These are phyloP conservation scores for Fibroporia radiculosa DNA, from an alignment of 768 basidiomycete genomes.

Conservation along the genomic window DNA sequence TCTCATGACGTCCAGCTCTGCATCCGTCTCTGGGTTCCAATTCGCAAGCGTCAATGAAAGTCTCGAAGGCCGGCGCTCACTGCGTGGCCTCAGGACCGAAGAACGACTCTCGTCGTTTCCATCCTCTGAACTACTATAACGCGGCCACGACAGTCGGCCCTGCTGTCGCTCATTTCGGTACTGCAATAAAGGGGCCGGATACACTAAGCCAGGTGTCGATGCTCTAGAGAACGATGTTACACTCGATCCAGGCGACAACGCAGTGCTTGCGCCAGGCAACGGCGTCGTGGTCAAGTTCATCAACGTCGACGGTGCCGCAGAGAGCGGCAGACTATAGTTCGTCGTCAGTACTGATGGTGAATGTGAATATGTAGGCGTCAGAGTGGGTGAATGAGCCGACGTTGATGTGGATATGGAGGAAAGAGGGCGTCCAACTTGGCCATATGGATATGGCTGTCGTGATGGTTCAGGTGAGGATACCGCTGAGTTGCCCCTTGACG, in stretches of 20 bases:
- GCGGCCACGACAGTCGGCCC: conserved; percentile 12
- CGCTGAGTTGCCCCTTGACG: neutral
- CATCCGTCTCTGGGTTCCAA: conserved; percentile 17
- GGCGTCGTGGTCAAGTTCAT: conserved; percentile 3
- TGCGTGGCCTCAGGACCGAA: neutral
- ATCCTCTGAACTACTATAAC: conserved; percentile 6
- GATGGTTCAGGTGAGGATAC: conserved; percentile 5
- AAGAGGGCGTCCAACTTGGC: conserved; percentile 38
- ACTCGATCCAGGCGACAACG: conserved; percentile 6
- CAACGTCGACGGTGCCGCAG: neutral
- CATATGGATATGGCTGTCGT: conserved; percentile 57
- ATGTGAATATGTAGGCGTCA: conserved; percentile 10
- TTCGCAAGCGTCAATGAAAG: conserved; percentile 20
- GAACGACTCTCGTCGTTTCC: conserved; percentile 1
- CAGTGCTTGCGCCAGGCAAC: neutral
- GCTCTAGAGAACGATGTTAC: conserved; percentile 10
- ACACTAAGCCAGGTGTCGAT: conserved; percentile 9
- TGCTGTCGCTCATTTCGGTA: neutral
- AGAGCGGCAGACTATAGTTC: conserved; percentile 4
- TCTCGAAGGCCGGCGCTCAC: conserved; percentile 13
- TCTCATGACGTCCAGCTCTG: neutral
- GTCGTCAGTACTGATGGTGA: conserved; percentile 6
- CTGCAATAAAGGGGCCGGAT: neutral
- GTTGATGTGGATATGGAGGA: conserved; percentile 8
- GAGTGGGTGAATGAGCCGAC: conserved; percentile 8